Percentiles rank a stretch among this genome's conserved stretches.
Conservation (phyloP, 2,329 filamentous ascomycete species). For the Penicillium palitans region DNA sequence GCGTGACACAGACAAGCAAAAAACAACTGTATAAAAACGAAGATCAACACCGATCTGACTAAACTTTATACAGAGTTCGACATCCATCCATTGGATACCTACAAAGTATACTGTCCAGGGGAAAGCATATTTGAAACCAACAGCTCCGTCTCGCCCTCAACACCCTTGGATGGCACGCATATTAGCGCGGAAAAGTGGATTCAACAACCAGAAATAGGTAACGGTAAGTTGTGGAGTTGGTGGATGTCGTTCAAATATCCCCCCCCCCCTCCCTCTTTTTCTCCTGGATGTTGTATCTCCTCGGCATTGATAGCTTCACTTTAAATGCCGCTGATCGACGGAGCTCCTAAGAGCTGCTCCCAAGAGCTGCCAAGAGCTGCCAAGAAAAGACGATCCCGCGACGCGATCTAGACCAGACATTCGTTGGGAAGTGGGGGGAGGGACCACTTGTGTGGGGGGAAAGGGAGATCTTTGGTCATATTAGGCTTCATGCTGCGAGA, state of each 20-base stretch:
- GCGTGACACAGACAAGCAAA: not conserved
- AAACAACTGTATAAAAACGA: not conserved
- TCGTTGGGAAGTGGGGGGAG: not conserved
- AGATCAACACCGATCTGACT: not conserved
- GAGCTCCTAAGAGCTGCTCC: not conserved
- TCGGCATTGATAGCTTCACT: not conserved
- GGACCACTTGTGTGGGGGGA: not conserved
- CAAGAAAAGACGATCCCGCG: not conserved
- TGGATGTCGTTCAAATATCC: not conserved
- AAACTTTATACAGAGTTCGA: not conserved
- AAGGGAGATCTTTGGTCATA: not conserved
- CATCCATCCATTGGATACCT: not conserved
- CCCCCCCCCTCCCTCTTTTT: not conserved
- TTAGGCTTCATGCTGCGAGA: not conserved
- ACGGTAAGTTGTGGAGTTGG: not conserved
- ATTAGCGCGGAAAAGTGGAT: not conserved
- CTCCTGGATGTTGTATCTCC: not conserved
- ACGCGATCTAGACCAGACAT: slow-evolving; percentile 2
- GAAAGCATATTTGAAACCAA: not conserved
- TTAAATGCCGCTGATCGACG: not conserved
- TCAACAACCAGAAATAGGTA: not conserved
- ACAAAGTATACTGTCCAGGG: not conserved
- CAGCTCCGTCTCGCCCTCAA: not conserved
- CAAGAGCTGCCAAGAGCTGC: not conserved
- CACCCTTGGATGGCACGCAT: not conserved